Evolutionary conservation across 768 basidiomycete species (phyloP).

Genomic region (Lactarius sanguifluus): DNA sequence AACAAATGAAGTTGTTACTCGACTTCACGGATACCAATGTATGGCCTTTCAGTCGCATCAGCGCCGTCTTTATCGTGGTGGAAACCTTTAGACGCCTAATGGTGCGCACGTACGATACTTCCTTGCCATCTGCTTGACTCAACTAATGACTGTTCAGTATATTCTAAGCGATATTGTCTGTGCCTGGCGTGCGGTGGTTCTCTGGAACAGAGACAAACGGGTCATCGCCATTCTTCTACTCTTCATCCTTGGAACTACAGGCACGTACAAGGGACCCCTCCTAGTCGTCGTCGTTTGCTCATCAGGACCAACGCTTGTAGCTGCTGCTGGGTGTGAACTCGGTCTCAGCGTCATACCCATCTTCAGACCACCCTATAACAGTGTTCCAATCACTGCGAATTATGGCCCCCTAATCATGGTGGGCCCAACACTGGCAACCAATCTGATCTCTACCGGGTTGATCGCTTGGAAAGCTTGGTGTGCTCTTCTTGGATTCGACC

Average conservation of each 20-base stretch:
- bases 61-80: neutral
- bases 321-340: no score
- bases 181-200: constrained; percentile 1
- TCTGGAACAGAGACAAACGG: constrained; percentile 5
- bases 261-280: neutral
- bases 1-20: neutral
- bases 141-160: neutral
- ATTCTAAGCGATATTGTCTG: constrained; percentile 6
- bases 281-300: no score
- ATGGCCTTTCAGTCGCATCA: neutral
- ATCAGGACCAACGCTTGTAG: no score
- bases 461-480: constrained; percentile 2
- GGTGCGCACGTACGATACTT: neutral
- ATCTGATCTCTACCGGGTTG: constrained; percentile 8
- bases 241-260: neutral
- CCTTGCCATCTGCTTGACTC: neutral
- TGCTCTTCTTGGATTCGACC: neutral
- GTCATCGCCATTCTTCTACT: neutral
- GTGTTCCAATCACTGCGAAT: neutral
- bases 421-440: neutral
- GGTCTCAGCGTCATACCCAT: neutral
- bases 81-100: neutral
- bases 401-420: neutral
- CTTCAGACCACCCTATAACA: neutral
- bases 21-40: no score